Conservation (phyloP, 768 basidiomycete species). For the Trametes punicea region DNA sequence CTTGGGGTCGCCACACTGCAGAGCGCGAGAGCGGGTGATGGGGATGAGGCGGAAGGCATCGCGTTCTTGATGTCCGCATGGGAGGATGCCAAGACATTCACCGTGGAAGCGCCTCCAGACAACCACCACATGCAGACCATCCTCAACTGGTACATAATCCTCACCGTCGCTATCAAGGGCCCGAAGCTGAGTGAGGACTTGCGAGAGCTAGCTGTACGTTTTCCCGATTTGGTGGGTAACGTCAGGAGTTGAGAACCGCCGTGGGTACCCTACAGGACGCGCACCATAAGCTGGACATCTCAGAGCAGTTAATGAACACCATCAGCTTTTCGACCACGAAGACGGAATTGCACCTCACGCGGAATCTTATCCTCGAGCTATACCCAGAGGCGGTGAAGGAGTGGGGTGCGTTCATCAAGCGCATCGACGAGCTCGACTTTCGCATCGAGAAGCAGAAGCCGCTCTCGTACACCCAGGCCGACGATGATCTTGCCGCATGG, state of each 20-base stretch:
- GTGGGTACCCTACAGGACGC: slow-evolving; percentile 27
- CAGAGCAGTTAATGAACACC: slow-evolving; percentile 50
- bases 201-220: slow-evolving; percentile 46
- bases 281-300: slow-evolving; percentile 42
- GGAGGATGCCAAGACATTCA: slow-evolving; percentile 57
- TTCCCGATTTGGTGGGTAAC: not conserved
- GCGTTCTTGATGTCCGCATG: slow-evolving; percentile 58
- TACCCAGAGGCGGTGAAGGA: slow-evolving; percentile 44
- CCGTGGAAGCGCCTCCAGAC: slow-evolving; percentile 57
- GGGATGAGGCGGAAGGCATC: slow-evolving; percentile 56
- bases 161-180: slow-evolving; percentile 51
- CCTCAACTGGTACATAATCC: slow-evolving; percentile 55
- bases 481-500: slow-evolving; percentile 60
- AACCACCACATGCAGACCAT: slow-evolving; percentile 58
- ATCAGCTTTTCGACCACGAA: slow-evolving; percentile 45
- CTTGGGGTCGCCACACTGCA: slow-evolving; percentile 51
- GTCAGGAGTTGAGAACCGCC: not conserved
- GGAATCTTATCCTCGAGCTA: slow-evolving; percentile 46
- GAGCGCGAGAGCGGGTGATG: slow-evolving; percentile 38
- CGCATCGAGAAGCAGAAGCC: slow-evolving; percentile 29
- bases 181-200: slow-evolving; percentile 48
- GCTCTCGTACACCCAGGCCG: slow-evolving; percentile 38
- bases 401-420: slow-evolving; percentile 44
- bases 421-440: slow-evolving; percentile 31
- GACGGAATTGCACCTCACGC: slow-evolving; percentile 51